Evolutionary conservation across 371 early-diverging fungal species (phyloP).

Genomic region (Circinella minor): DNA sequence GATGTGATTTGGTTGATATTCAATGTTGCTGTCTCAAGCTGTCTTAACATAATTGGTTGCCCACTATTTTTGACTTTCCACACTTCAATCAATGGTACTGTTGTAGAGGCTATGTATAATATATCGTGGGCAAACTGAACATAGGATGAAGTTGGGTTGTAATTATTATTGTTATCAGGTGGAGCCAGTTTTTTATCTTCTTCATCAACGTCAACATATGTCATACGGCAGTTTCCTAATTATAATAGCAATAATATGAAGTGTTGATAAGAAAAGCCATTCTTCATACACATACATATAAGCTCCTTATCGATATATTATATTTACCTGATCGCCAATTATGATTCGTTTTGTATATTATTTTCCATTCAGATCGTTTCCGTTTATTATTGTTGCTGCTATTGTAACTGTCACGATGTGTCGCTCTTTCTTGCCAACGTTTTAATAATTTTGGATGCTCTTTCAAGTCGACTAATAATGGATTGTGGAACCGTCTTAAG

Average conservation of each 20-base stretch:
- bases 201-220: conserved; percentile 14
- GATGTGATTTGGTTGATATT: conserved; percentile 20
- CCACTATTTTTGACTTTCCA: conserved; percentile 18
- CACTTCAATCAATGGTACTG: conserved; percentile 20
- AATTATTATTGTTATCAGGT: background rate
- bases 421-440: background rate
- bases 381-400: conserved; percentile 2
- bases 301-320: background rate
- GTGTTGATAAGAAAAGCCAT: too few species aligned
- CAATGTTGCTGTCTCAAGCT: background rate
- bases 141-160: background rate
- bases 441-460: conserved; percentile 13
- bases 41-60: conserved; percentile 9
- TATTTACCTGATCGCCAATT: conserved; percentile 50
- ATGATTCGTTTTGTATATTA: conserved; percentile 43
- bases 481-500: conserved; percentile 35
- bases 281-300: too few species aligned
- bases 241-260: background rate
- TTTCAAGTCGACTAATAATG: conserved; percentile 8
- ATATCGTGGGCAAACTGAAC: conserved; percentile 26
- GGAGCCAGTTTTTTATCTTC: background rate
- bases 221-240: conserved; percentile 38
- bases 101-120: conserved; percentile 13
- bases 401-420: background rate
- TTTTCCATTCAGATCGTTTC: conserved; percentile 39